Evolutionary conservation across 225 moss, liverwort and hornwort genomes (phyloP), one percentile per base, ranked within the genome.

Genomic region (Bryoerythrophyllum caledonicum): DNA sequence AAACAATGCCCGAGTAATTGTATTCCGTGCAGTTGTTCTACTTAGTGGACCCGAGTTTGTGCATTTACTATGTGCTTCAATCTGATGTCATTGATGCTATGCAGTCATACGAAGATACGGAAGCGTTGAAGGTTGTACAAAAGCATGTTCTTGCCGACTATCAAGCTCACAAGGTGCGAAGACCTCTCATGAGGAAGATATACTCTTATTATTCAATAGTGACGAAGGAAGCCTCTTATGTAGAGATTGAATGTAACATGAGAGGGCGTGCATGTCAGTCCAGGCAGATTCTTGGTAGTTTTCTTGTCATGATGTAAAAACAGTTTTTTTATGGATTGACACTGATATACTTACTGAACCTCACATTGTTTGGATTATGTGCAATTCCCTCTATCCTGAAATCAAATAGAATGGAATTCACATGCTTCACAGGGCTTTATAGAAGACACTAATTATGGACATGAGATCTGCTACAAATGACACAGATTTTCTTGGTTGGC

Each of bases 61-160:
- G 25, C 75, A 20, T 68, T 72, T 56, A 28, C 26, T 24, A 59
- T 73, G 56, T 71, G 21, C 52, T 62, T 37, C n/a, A 49, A 49
- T 74, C 57, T 80, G 74, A 87, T 70, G 71, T 28, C 32, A 49
- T 40, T 60, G 4, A 53, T 58, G 59, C 40, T 60, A 65, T 68
- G 75, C 93, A 96, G 96, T 94, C 91, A 74, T 86, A 89, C 59
- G 92, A 91, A 77, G 95, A 99, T 76, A 89, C 85, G 43, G 93
- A 89, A 68, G 85, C 89, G 25, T 80, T 95, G 61, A 95, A 93
- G 76, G 93, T 91, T 70, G 78, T 99, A 37, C 89, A 89, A 63
- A 99, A 93, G 85, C 94, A 99, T 73, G 80, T 99, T 67, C 93
- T 99, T 64, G 90, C 93, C 60, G 97, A 99, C 84, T 99, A 99